A percentile compares a stretch with the other conserved stretches of the same genome.
Evolutionary conservation across 2,329 filamentous ascomycete species (phyloP).

Genomic region (Fusarium chlamydosporum): DNA sequence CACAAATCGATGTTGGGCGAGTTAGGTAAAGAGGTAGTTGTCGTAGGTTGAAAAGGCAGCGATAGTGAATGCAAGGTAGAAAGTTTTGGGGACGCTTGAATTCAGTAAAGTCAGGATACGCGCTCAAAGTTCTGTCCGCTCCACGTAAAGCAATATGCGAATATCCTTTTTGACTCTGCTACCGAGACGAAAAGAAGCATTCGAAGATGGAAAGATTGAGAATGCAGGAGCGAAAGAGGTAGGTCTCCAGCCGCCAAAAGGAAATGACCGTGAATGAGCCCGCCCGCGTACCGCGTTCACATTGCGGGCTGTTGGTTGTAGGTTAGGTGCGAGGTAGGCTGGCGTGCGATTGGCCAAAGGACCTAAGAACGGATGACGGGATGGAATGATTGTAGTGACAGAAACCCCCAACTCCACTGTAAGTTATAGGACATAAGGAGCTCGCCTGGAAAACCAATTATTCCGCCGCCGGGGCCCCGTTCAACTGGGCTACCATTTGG

Average conservation of each 20-base stretch:
- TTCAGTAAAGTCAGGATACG: neutral
- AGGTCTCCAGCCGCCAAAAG: conserved; percentile 43
- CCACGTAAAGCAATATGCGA: neutral
- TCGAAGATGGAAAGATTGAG: neutral
- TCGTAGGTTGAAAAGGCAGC: neutral
- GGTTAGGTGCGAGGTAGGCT: neutral
- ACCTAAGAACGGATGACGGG: conserved; percentile 23
- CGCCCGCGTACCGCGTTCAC: conserved; percentile 11
- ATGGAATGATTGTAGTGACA: conserved; percentile 15
- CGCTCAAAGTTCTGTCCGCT: neutral
- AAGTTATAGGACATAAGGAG: neutral
- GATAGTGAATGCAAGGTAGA: neutral
- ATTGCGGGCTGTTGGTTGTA: conserved; percentile 28
- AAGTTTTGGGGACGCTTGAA: neutral
- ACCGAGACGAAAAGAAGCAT: neutral
- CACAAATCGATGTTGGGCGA: neutral
- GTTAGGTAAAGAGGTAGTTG: neutral
- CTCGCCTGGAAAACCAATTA: conserved; percentile 22
- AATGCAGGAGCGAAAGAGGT: conserved; percentile 15
- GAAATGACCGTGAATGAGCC: conserved; percentile 1
- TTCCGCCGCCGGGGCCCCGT: conserved; percentile 25
- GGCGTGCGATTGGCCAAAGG: conserved; percentile 44
- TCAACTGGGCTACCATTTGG: neutral
- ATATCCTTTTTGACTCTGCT: conserved; percentile 1
- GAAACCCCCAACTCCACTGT: conserved; percentile 5